Base-by-base conservation (phyloP, 2,329 filamentous ascomycete genomes). In the Ophiostoma sp. region DNA sequence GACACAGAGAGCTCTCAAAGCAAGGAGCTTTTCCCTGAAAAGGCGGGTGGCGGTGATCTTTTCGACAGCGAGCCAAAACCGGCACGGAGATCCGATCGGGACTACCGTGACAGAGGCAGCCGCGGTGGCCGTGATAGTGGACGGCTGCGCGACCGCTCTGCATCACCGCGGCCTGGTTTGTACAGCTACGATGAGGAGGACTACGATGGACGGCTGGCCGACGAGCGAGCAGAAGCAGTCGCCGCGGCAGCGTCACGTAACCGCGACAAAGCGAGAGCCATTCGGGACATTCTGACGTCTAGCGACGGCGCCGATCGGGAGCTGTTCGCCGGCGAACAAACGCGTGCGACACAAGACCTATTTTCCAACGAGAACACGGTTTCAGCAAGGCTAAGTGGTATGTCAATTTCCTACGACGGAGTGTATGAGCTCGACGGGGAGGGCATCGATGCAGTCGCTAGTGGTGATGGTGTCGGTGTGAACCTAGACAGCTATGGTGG, bases 61-160 rank as follows among this genome's bases (percentile, higher is more conserved):
- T 49, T n/a, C 6, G 12, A 41, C 7, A 63, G 60, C 60, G 49
- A 52, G 49, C 9, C 55, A 38, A 38, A 36, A 12, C 3, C 27
- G 14, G 55, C 55, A 12, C 38, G 36, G 36, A 27, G 27, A 27
- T 27, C 27, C 27, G 27, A 27, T 27, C 60, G 60, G 3, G 58
- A 36, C 18, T 55, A 45, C 38, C 65, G 67, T 12, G 66, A 76
- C 72, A 77, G 83, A 52, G 80, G 81, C 55, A 60, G 18, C 49
- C n/a, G 65, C n/a, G 60, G 71, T 73, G 60, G 27, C 16, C 14
- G 52, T 70, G 70, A 38, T 16, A 62, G 73, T 74, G 65, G 69
- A 72, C 65, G 77, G 76, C 40, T 71, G 72, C 78, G 83, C 58
- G 80, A 81, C 58, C 79, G 84, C 14, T 87, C 85, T 5, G 82